These are phyloP conservation scores for Rhododendron henanense DNA, from an alignment of 148 eudicot genomes.

Conservation along the genomic window DNA sequence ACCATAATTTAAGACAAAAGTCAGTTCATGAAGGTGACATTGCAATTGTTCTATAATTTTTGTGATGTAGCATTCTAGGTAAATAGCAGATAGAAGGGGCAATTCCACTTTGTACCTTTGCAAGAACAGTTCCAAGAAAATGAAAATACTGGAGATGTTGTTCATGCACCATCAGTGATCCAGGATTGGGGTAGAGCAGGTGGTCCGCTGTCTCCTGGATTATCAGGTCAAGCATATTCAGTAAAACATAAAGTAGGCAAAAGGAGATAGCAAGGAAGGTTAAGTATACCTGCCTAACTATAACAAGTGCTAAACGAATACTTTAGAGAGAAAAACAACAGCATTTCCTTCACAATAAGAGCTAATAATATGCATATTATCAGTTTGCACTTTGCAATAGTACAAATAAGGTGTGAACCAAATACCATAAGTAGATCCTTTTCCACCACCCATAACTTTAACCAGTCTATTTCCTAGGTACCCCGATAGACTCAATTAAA, in stretches of 20 bases:
- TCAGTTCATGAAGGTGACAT: not conserved
- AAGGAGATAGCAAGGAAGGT: not conserved
- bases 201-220: conserved; percentile 87
- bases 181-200: conserved; percentile 98
- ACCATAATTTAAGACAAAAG: not conserved
- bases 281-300: not conserved
- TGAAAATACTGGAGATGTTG: conserved; percentile 91
- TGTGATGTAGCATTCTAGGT: not conserved
- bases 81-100: conserved; percentile 4
- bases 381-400: not conserved
- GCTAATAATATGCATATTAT: not conserved
- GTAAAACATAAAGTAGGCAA: not conserved
- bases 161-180: conserved; percentile 89
- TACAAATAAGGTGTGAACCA: not conserved
- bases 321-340: not conserved
- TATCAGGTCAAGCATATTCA: conserved; percentile 14
- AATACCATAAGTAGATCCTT: not conserved
- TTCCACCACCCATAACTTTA: not conserved
- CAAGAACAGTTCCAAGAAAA: conserved; percentile 90
- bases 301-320: not conserved
- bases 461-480: not conserved
- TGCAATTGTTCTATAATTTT: not conserved
- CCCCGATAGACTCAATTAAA: not conserved
- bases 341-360: not conserved
- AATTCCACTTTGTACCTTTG: conserved; percentile 52